These are phyloP conservation scores for Backusella morwellensis DNA, from an alignment of 192 early-diverging fungal genomes.

Conservation along the genomic window DNA sequence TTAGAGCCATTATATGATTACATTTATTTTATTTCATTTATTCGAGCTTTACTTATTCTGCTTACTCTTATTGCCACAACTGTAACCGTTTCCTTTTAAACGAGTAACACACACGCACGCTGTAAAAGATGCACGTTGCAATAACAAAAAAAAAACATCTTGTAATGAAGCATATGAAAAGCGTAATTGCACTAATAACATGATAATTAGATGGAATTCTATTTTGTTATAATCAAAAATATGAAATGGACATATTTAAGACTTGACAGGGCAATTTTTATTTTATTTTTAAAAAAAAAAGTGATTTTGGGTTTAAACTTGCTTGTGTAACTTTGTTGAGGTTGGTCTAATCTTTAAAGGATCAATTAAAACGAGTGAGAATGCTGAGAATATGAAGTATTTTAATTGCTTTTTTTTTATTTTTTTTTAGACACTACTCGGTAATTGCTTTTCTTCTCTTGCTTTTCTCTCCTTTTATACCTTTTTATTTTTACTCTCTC, in stretches of 20 bases:
- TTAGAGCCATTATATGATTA: too few species aligned
- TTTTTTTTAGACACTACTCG: not conserved
- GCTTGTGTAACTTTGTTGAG: not conserved
- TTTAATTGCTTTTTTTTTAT: not conserved
- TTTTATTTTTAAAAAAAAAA: not conserved
- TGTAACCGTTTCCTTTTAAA: not conserved
- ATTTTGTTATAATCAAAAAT: not conserved
- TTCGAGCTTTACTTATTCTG: slow-evolving; percentile 2
- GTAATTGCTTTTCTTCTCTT: not conserved
- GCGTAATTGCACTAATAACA: too few species aligned
- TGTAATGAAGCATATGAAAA: too few species aligned
- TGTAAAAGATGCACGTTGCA: too few species aligned
- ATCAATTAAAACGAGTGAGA: slow-evolving; percentile 2
- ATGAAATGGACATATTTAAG: not conserved
- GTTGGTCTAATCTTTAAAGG: not conserved
- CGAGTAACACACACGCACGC: not conserved
- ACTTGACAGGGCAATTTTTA: not conserved
- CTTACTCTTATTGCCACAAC: not conserved
- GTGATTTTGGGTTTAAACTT: not conserved
- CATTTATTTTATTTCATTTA: not conserved
- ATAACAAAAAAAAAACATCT: too few species aligned
- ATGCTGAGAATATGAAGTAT: not conserved
- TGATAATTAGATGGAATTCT: not conserved
- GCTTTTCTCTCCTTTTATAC: not conserved
- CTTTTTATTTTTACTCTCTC: not conserved